Evolutionary conservation across 345 rosid genomes (phyloP).

Genomic region (Citrus sinensis): DVS_A1.0 CM039167.1:10602501-10603000

Average conservation of each 20-base stretch:
- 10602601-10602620: conserved; percentile 38
- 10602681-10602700: conserved; percentile 23
- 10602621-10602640: conserved; percentile 39
- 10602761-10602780: not conserved
- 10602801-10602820: not conserved
- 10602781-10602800: not conserved
- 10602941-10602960: conserved; percentile 50
- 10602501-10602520: conserved; percentile 35
- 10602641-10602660: conserved; percentile 32
- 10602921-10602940: conserved; percentile 45
- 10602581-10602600: conserved; percentile 51
- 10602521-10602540: conserved; percentile 33
- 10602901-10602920: conserved; percentile 42
- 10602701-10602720: conserved; percentile 38
- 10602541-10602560: conserved; percentile 39
- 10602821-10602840: conserved; percentile 26
- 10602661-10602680: conserved; percentile 40
- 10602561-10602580: conserved; percentile 38
- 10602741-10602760: not conserved
- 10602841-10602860: conserved; percentile 56
- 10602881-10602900: conserved; percentile 51
- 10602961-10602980: conserved; percentile 46
- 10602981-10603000: conserved; percentile 4
- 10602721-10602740: conserved; percentile 39
- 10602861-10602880: conserved; percentile 54